Evolutionary conservation across 108 stramenopile species (phyloP), one percentile per base, ranked within the genome.

Genomic region (Skeletonema menzelii): DNA sequence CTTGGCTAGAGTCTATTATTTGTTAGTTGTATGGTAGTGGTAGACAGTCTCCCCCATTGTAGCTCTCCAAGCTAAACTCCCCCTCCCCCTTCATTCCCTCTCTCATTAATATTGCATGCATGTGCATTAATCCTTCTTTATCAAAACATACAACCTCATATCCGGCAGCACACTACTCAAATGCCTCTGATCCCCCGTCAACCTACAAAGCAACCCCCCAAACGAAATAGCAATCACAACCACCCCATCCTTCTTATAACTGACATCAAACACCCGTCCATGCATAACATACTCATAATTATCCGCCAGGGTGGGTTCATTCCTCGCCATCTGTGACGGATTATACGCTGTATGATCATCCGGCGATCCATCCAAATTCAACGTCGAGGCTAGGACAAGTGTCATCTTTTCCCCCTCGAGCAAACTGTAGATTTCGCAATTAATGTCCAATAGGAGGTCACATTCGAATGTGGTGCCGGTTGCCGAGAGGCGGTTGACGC

Each of bases 271-370:
- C 12, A 99, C 95, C 15, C 94, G 82, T 15, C 98, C 98, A 78
- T 97, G 96, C 96, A 97, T 99, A 24, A 96, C 98, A 75, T 99
- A 99, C 69, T 99, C 98, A 76, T 96, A 99, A 73, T 93, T 93
- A 77, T 97, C 96, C 27, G 95, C 95, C 59, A 97, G 78, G 0
- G 95, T 87, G 19, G 89, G 84, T 67, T 95, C 94, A 27, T 77
- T 76, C 61, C 66, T 27, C 5, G 59, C 59, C 47, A 61, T 42
- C 22, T 58, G 59, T 14, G 83, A 60, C 4, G 88, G 85, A 6
- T 76, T 70, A 77, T 96, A 99, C n/a, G 85, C 84, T 17, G 87
- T 94, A 66, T 95, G 94, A 81, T 97, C 96, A 72, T 96, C 97
- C 0, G 96, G 96, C 67, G 82, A 85, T 26, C 98, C 98, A 61